A percentile compares a stretch with the other conserved stretches of the same genome.
phyloP scores from a whole-genome alignment of 495 filamentous ascomycete genomes.

The Penicillium cinerascens region DNA sequence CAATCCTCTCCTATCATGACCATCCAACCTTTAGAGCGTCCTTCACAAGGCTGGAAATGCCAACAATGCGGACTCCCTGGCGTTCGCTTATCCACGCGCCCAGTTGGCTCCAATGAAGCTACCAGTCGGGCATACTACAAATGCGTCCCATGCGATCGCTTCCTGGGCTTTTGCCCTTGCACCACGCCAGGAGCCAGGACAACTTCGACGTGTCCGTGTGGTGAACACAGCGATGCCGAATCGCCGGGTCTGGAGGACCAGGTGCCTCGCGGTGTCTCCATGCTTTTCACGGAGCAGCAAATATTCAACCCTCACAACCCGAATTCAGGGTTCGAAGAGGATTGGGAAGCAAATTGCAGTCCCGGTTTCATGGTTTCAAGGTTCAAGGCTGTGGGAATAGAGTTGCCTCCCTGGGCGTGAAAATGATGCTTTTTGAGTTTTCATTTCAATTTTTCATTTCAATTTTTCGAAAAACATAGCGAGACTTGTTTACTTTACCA shows the following conservation, averaged over 20 bases:
- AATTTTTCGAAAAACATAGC: no score
- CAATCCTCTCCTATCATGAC: conserved; percentile 1
- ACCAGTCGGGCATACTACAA: conserved; percentile 16
- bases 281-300: neutral
- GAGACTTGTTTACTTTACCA: no score
- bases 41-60: conserved; percentile 9
- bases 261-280: conserved; percentile 7
- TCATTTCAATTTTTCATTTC: no score
- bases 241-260: conserved; percentile 5
- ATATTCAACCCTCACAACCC: conserved; percentile 13
- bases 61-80: conserved; percentile 19
- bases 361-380: conserved; percentile 18
- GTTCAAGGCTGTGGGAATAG: conserved; percentile 12
- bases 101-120: neutral
- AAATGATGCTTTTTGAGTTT: neutral
- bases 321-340: conserved; percentile 15
- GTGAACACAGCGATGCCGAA: conserved; percentile 3
- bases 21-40: conserved; percentile 2
- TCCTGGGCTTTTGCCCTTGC: conserved; percentile 17
- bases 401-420: conserved; percentile 7
- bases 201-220: conserved; percentile 14
- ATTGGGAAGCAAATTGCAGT: conserved; percentile 23
- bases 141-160: conserved; percentile 20
- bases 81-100: conserved; percentile 10
- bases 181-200: conserved; percentile 15